These are phyloP conservation scores for Tolypocladium endophyticum DNA, from an alignment of 2,329 filamentous ascomycete species.

Conservation along the genomic window DNA sequence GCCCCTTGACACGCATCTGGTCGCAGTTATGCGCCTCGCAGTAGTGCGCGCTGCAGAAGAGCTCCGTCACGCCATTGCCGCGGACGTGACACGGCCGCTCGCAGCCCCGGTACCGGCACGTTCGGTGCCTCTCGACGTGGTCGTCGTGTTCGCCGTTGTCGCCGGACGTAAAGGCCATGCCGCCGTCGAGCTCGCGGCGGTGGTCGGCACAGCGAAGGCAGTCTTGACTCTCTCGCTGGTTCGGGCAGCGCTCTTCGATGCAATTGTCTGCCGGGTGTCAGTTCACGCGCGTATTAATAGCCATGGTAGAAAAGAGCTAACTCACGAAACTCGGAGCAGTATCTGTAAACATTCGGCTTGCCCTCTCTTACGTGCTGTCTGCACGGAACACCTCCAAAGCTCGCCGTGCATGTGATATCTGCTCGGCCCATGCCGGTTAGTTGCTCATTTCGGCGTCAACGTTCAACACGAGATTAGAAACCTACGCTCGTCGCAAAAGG, in stretches of 20 bases:
- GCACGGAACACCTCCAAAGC: neutral
- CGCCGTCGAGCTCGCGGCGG: neutral
- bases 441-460: neutral
- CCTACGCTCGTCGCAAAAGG: slow-evolving; percentile 1
- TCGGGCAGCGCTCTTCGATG: neutral
- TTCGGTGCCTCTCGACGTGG: neutral
- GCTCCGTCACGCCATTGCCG: neutral
- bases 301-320: neutral
- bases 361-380: neutral
- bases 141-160: neutral
- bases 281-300: too few relatives aligned
- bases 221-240: neutral
- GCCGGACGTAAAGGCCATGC: neutral
- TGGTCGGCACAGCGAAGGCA: neutral
- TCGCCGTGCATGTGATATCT: neutral
- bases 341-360: neutral
- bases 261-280: neutral
- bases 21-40: neutral
- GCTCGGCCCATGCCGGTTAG: neutral
- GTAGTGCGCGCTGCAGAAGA: neutral
- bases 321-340: neutral
- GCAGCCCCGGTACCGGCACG: neutral
- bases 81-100: neutral
- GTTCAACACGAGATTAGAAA: too few relatives aligned
- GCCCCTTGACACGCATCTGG: neutral